Percentiles rank a stretch among this genome's conserved stretches.
Evolutionary conservation across 2,329 filamentous ascomycete species (phyloP).

Genomic region (Scleromitrula shiraiana): DNA sequence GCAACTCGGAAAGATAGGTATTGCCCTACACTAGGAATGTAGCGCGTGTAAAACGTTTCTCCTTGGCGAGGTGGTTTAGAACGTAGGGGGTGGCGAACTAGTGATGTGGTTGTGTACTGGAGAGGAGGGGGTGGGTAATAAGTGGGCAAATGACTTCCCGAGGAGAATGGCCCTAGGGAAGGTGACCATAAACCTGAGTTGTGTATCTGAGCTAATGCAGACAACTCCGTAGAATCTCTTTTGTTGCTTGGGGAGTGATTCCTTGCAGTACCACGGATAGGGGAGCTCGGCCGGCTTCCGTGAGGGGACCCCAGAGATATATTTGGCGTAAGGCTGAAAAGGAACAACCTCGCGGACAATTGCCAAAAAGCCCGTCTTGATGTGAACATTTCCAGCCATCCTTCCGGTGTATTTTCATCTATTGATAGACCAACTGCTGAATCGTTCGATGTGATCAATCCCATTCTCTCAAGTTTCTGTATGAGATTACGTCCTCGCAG

Average conservation of each 20-base stretch:
- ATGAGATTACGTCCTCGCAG: conserved; percentile 74
- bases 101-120: conserved; percentile 72
- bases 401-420: conserved; percentile 53
- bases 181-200: conserved; percentile 32
- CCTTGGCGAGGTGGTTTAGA: conserved; percentile 86
- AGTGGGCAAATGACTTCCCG: conserved; percentile 77
- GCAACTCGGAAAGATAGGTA: conserved; percentile 87
- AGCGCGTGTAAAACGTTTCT: conserved; percentile 85
- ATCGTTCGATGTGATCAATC: conserved; percentile 68
- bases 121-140: conserved; percentile 81
- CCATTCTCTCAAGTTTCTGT: conserved; percentile 90
- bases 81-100: conserved; percentile 75
- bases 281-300: conserved; percentile 47
- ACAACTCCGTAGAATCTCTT: conserved; percentile 32
- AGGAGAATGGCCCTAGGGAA: conserved; percentile 63
- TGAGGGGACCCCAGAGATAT: conserved; percentile 40
- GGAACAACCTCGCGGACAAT: conserved; percentile 74
- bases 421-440: conserved; percentile 62
- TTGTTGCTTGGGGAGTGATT: conserved; percentile 26
- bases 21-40: conserved; percentile 70
- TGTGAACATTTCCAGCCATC: conserved; percentile 77
- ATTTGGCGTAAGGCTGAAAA: conserved; percentile 69
- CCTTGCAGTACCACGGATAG: conserved; percentile 32
- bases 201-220: conserved; percentile 26
- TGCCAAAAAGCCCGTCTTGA: conserved; percentile 85